phyloP scores from a whole-genome alignment of 768 basidiomycete genomes.

The Tylopilus cervinicoccineus region DNA sequence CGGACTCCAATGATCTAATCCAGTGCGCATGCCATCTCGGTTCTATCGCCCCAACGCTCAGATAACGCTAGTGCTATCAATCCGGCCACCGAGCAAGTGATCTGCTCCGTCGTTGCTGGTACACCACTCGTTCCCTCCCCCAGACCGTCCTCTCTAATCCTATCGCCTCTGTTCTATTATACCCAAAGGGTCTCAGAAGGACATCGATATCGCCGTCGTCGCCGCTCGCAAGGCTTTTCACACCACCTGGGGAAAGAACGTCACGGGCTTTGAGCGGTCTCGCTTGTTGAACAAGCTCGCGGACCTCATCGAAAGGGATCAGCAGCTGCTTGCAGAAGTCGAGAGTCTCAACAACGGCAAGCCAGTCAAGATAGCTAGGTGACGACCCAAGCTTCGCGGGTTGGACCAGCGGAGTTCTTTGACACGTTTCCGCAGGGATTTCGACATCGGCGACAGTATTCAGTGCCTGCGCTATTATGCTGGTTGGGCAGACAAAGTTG shows the following conservation, averaged over 20 bases:
- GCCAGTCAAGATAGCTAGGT: constrained; percentile 62
- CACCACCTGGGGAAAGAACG: constrained; percentile 86
- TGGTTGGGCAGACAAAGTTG: constrained; percentile 94
- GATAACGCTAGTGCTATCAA: constrained; percentile 57
- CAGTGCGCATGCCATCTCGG: constrained; percentile 40
- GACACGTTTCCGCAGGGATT: constrained; percentile 47
- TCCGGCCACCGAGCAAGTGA: constrained; percentile 72
- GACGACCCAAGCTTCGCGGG: constrained; percentile 33
- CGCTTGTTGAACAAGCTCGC: constrained; percentile 81
- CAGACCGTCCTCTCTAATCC: not conserved
- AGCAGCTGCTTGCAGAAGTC: constrained; percentile 76
- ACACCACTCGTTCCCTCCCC: not conserved
- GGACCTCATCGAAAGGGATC: constrained; percentile 84
- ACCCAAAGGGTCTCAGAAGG: constrained; percentile 57
- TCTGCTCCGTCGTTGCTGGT: constrained; percentile 69
- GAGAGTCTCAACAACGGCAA: constrained; percentile 92
- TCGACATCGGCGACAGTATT: constrained; percentile 75
- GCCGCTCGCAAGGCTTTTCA: constrained; percentile 82
- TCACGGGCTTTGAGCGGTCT: constrained; percentile 79
- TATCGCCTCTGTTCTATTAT: constrained; percentile 1
- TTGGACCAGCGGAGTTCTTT: constrained; percentile 9
- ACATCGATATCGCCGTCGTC: constrained; percentile 80
- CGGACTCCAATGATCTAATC: constrained; percentile 62
- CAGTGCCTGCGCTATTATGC: constrained; percentile 88
- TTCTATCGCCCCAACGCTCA: constrained; percentile 13